A percentile compares a stretch with the other conserved stretches of the same genome.
Conservation (phyloP, 805 yeast genomes). For the Starmerella roubikii region DNA sequence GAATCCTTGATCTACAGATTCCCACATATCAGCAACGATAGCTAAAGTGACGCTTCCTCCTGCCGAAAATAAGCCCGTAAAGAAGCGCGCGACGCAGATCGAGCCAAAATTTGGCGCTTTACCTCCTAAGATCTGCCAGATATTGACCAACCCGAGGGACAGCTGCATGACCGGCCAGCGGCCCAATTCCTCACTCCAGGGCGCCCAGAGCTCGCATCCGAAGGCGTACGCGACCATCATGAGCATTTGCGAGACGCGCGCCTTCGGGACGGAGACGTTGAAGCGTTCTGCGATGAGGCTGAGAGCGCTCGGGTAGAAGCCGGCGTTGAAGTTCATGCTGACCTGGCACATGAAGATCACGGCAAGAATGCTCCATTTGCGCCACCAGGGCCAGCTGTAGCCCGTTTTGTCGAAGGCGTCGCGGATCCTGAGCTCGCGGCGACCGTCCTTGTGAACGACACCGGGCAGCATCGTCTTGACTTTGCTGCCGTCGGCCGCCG, state of each 20-base stretch:
- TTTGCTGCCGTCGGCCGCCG: constrained; percentile 8
- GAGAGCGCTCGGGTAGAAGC: constrained; percentile 30
- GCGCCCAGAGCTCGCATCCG: constrained; percentile 48
- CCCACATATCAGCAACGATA: constrained; percentile 44
- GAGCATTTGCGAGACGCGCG: constrained; percentile 37
- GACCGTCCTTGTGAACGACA: constrained; percentile 15
- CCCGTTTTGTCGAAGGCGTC: constrained; percentile 31
- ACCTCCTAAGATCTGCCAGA: constrained; percentile 41
- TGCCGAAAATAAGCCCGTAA: constrained; percentile 47
- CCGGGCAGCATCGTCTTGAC: constrained; percentile 9
- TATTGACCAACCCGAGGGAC: constrained; percentile 35
- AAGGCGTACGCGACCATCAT: constrained; percentile 44
- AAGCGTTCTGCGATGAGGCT: constrained; percentile 33
- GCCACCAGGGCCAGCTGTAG: constrained; percentile 25
- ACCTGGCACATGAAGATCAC: constrained; percentile 30
- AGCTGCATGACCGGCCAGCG: constrained; percentile 42
- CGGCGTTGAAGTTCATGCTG: constrained; percentile 32
- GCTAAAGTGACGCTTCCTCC: constrained; percentile 49
- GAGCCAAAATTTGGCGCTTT: constrained; percentile 43
- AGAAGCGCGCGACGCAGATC: constrained; percentile 42
- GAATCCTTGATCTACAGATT: constrained; percentile 33
- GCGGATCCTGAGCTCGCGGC: constrained; percentile 22
- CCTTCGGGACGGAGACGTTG: constrained; percentile 30
- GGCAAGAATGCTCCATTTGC: constrained; percentile 29
- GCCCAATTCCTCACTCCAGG: constrained; percentile 55